A percentile compares a stretch with the other conserved stretches of the same genome.
Evolutionary conservation across 257 asterid genomes (phyloP).

Genomic region (Fraxinus excelsior): DNA sequence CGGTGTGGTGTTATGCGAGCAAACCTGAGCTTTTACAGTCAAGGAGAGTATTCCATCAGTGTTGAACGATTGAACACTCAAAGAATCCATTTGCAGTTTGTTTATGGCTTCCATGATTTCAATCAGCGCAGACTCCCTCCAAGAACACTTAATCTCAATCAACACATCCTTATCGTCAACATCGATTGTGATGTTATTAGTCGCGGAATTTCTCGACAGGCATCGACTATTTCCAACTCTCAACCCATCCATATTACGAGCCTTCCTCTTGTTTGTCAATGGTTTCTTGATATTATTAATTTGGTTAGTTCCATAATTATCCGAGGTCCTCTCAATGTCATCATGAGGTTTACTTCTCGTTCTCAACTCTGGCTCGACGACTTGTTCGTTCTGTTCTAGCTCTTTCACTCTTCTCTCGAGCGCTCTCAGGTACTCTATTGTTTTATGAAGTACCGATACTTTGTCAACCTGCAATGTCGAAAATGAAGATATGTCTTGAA

Average conservation of each 20-base stretch:
- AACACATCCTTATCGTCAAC: constrained; percentile 48
- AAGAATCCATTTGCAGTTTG: constrained; percentile 54
- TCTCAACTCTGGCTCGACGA: constrained; percentile 36
- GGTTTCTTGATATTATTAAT: constrained; percentile 36
- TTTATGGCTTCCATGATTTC: constrained; percentile 58
- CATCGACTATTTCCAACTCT: constrained; percentile 37
- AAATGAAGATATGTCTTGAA: constrained; percentile 2
- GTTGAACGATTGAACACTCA: constrained; percentile 62
- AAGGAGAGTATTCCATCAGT: constrained; percentile 56
- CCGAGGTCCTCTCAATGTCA: constrained; percentile 64
- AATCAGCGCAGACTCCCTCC: constrained; percentile 53
- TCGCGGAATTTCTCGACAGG: constrained; percentile 34
- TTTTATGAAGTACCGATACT: constrained; percentile 72
- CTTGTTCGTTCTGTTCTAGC: constrained; percentile 57
- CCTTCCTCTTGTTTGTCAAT: constrained; percentile 62
- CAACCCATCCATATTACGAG: constrained; percentile 35
- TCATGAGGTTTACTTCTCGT: constrained; percentile 47
- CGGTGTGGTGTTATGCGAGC: constrained; percentile 1
- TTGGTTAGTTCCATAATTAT: constrained; percentile 44
- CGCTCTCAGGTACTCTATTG: constrained; percentile 73
- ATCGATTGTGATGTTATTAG: constrained; percentile 46
- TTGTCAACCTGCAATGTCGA: constrained; percentile 72
- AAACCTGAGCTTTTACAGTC: constrained; percentile 75
- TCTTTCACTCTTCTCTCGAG: constrained; percentile 73
- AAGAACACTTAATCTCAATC: constrained; percentile 62